Evolutionary conservation across 352 stramenopile genomes (phyloP), one percentile per base, ranked within the genome.

Genomic region (Pythium apleroticum): DNA sequence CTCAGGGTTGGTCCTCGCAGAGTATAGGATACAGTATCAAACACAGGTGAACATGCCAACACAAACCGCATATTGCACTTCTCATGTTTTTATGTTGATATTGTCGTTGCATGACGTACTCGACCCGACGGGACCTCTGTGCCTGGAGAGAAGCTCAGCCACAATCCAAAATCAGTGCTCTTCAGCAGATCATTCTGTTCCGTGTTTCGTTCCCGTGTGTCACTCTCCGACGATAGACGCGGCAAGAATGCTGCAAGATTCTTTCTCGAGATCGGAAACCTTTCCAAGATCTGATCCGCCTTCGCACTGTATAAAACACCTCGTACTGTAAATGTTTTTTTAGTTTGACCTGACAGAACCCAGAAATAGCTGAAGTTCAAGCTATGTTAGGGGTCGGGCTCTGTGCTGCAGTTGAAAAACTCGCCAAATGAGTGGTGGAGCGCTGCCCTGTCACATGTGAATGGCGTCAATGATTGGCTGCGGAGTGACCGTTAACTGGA

Each of bases 391-490:
- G 60, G 22, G 3, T 56, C n/a, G 22, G 48, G 20, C 1, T 25
- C 7, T 52, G 48, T 46, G 35, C 49, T 46, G 10, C 57, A 10
- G n/a, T 45, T 35, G n/a, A 43, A 41, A 61, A 53, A 28, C 28
- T 35, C 52, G 39, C 12, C 12, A 52, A 56, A 49, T 67, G 69
- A 62, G 65, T 76, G 69, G 65, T 57, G 25, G 19, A 39, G 37
- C 31, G 2, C 48, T 70, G 69, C 65, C 69, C 67, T 60, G 69
- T 76, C 69, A 70, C 69, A 76, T 43, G 45, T 52, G 41, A 25
- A 6, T 0, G 27, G 9, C 31, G 7, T 22, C 25, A 52, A 15
- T 49, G 55, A 75, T 75, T 75, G 69, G 69, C 52, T 65, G 27
- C 1, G 19, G 50, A 35, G 43, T 17, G 31, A 57, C 52, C 41